Percentiles rank a stretch among this genome's conserved stretches.
Conservation (phyloP, 306 rosid genomes). For the Rosa multiflora region DNA sequence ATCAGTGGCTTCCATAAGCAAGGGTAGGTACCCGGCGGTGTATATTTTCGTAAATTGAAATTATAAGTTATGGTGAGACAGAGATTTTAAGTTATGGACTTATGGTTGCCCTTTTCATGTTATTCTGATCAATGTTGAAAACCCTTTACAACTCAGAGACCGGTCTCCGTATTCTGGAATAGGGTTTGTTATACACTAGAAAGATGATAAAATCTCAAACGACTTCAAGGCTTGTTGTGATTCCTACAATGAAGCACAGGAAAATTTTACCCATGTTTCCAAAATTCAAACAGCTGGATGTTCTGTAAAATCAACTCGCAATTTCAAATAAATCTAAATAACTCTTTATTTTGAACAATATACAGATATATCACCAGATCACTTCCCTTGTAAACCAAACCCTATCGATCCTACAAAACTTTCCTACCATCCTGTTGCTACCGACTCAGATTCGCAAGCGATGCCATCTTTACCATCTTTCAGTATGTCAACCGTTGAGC, state of each 20-base stretch:
- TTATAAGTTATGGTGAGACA: not conserved
- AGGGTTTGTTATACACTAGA: not conserved
- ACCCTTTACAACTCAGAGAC: not conserved
- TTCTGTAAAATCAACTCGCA: not conserved
- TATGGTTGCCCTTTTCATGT: not conserved
- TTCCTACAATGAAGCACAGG: not conserved
- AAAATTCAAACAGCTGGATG: not conserved
- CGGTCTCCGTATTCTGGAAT: not conserved
- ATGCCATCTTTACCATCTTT: slow-evolving; percentile 7
- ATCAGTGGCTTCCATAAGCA: slow-evolving; percentile 28
- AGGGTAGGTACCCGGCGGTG: too few species aligned
- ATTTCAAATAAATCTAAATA: not conserved
- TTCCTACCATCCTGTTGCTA: not conserved
- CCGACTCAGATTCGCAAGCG: slow-evolving; percentile 1
- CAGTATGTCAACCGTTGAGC: slow-evolving; percentile 2
- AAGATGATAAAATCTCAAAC: too few species aligned
- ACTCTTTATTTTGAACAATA: not conserved
- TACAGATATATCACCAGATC: not conserved
- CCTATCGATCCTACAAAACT: slow-evolving; percentile 22
- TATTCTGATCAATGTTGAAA: too few species aligned
- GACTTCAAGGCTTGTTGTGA: not conserved
- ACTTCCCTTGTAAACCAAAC: slow-evolving; percentile 14
- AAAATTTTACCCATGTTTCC: not conserved
- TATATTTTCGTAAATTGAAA: not conserved
- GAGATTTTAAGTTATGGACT: not conserved